phyloP scores from a whole-genome alignment of 148 eudicot species.

The Chenopodium suecicum region DNA sequence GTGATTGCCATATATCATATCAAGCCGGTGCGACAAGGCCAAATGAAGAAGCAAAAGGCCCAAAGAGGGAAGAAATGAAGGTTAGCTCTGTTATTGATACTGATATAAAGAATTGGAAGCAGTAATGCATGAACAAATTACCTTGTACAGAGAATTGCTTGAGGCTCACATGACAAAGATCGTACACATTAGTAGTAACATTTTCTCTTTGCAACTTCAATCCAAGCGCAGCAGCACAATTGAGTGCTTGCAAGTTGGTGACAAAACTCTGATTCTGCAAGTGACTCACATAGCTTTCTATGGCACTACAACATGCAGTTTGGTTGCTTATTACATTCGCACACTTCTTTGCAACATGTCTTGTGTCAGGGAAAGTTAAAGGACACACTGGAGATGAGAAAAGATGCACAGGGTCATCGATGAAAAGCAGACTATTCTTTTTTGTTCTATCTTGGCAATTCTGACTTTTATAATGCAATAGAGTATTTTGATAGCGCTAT shows the following conservation, averaged over 20 bases:
- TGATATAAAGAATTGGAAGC: neutral
- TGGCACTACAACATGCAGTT: conserved; percentile 62
- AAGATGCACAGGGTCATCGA: conserved; percentile 12
- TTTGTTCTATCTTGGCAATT: neutral
- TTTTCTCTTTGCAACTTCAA: conserved; percentile 65
- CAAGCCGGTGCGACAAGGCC: conserved; percentile 20
- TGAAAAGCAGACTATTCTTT: neutral
- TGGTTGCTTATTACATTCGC: conserved; percentile 44
- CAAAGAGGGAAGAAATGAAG: neutral
- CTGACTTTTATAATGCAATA: neutral
- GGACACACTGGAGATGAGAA: conserved; percentile 77
- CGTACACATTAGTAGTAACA: conserved; percentile 66
- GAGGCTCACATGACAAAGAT: conserved; percentile 82
- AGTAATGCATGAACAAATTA: conserved; percentile 26
- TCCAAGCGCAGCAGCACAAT: conserved; percentile 94
- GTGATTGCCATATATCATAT: conserved; percentile 27
- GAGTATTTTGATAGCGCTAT: neutral
- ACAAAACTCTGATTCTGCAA: conserved; percentile 91
- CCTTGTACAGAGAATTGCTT: conserved; percentile 98
- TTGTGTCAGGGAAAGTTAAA: conserved; percentile 63
- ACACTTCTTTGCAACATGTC: conserved; percentile 53
- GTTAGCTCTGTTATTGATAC: conserved; percentile 4
- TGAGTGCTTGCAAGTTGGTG: conserved; percentile 92
- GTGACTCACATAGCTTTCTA: conserved; percentile 67
- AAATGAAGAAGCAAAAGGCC: conserved; percentile 8